phyloP scores from a whole-genome alignment of 768 basidiomycete genomes.

The Rhodosporidiobolus sp. region DNA sequence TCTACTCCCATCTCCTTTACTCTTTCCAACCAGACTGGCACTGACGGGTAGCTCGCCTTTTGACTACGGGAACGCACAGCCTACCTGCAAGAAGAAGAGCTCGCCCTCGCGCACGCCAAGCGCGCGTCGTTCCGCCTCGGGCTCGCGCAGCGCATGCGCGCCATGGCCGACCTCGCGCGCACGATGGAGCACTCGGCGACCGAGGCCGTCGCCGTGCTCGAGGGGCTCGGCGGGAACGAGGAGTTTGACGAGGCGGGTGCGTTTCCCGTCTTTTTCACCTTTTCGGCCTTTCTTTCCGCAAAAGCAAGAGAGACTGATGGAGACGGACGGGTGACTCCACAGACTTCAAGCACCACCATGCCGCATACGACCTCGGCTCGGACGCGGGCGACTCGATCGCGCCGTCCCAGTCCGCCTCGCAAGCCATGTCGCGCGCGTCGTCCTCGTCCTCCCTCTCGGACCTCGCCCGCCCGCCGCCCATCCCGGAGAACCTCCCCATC shows the following conservation, averaged over 20 bases:
- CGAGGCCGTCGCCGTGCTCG: constrained; percentile 31
- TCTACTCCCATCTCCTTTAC: background rate
- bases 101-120: constrained; percentile 39
- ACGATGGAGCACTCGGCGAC: constrained; percentile 37
- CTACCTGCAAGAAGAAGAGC: constrained; percentile 42
- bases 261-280: background rate
- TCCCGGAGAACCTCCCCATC: constrained; percentile 1
- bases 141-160: constrained; percentile 40
- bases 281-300: background rate
- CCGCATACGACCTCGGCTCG: constrained; percentile 18
- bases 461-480: background rate
- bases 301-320: background rate
- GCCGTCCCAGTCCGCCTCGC: constrained; percentile 37
- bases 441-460: constrained; percentile 24
- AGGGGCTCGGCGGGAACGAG: constrained; percentile 2
- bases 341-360: constrained; percentile 7
- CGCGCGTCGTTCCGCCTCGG: constrained; percentile 41
- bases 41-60: too few species aligned
- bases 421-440: constrained; percentile 37
- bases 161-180: constrained; percentile 41
- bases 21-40: too few species aligned
- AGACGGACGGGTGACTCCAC: background rate
- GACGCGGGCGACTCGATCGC: constrained; percentile 36
- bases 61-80: constrained; percentile 2
- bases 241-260: background rate